Conservation (phyloP, 2,329 filamentous ascomycete species). For the Cercospora sp. region DNA sequence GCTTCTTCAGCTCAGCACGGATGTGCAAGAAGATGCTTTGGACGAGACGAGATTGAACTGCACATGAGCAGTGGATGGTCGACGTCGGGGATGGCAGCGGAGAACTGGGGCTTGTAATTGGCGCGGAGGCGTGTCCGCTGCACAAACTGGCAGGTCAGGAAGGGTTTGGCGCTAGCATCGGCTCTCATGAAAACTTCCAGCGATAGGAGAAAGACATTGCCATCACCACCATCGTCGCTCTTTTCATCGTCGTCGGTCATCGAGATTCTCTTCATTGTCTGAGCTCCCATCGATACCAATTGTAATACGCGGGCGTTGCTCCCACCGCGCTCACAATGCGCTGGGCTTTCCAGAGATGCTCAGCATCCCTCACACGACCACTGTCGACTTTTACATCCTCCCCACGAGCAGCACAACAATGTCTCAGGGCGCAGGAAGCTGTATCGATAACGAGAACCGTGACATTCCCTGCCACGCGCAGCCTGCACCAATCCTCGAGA, state of each 20-base stretch:
- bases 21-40: background rate
- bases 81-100: conserved; percentile 8
- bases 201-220: conserved; percentile 10
- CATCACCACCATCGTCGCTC: conserved; percentile 12
- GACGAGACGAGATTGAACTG: background rate
- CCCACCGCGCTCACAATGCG: conserved; percentile 30
- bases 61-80: background rate
- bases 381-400: conserved; percentile 22
- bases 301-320: background rate
- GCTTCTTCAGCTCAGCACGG: background rate
- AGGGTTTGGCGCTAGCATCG: conserved; percentile 8
- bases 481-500: conserved; percentile 41
- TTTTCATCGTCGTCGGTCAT: conserved; percentile 11
- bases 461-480: conserved; percentile 36
- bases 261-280: background rate
- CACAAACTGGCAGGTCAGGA: background rate
- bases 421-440: conserved; percentile 15
- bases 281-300: background rate
- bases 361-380: conserved; percentile 31
- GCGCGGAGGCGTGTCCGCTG: background rate
- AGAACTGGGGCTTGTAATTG: background rate
- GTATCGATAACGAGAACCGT: conserved; percentile 30
- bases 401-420: conserved; percentile 22
- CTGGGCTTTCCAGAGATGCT: conserved; percentile 37
- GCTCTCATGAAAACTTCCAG: conserved; percentile 12